Evolutionary conservation across 2,329 filamentous ascomycete genomes (phyloP), one percentile per base, ranked within the genome.

Genomic region (Phoma sp.): DNA sequence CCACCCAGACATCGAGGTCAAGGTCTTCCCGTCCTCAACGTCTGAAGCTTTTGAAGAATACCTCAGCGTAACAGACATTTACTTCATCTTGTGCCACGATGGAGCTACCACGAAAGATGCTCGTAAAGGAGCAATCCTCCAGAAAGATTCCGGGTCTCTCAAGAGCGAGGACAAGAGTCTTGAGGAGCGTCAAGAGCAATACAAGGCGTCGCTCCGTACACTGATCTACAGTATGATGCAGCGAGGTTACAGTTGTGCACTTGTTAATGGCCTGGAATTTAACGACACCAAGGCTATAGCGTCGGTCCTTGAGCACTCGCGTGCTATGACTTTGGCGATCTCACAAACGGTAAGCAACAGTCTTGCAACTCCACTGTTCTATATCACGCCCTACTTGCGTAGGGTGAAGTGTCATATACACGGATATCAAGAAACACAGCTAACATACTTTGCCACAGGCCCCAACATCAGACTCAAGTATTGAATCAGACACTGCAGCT

Each of bases 21-120:
- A 79, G 43, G 66, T 76, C 1, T 86, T 85, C 62, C 60, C 77
- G 6, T 81, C 80, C 1, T 65, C 83, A 13, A 70, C 78, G 12
- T 81, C 81, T 36, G 44, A 70, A 0, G 76, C 75, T 0, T 92
- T 90, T 62, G 57, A 71, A 5, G 63, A 79, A 1, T 89, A 90
- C 63, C 74, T 90, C 1, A 60, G 76, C 2, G 66, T 70, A 1
- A 80, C 81, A 22, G 81, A 84, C 0, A 77, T 86, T 3, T 87
- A 89, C 66, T 90, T 92, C 62, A 74, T 91, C 47, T 83, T 92
- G 77, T 85, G 83, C 47, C 87, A 90, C 61, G 86, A 91, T 68
- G 88, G 87, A 40, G 78, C 79, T 31, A 69, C 65, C 3, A 63
- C 63, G 33, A 62, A 48, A 36, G 64, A 66, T 31, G 49, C 62